Evolutionary conservation across 1,284 basidiomycete species (phyloP).

Genomic region (Boletellus deceptivus): DNA sequence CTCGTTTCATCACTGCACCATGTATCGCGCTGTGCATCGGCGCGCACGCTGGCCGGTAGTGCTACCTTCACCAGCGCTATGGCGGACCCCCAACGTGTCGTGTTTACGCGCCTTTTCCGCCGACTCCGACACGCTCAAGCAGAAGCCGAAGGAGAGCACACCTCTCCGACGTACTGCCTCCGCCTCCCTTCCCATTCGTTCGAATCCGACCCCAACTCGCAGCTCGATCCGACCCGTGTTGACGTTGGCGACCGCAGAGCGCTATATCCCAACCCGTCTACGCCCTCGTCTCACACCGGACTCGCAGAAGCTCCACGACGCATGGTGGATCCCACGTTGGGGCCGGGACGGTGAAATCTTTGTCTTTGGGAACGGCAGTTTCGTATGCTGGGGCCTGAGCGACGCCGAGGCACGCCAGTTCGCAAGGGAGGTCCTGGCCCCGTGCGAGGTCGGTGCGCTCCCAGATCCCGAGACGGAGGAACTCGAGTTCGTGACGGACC

Average conservation of each 20-base stretch:
- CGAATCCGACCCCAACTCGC: constrained; percentile 76
- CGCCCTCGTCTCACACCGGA: constrained; percentile 49
- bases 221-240: constrained; percentile 71
- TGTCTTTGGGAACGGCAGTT: constrained; percentile 80
- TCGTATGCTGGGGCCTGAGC: constrained; percentile 86
- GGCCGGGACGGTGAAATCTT: constrained; percentile 82
- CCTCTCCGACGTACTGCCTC: constrained; percentile 68
- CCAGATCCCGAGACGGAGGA: constrained; percentile 82
- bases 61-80: not conserved
- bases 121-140: constrained; percentile 36
- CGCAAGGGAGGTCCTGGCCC: constrained; percentile 59
- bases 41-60: not conserved
- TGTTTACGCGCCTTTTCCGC: constrained; percentile 18
- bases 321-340: constrained; percentile 79
- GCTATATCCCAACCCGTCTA: constrained; percentile 62
- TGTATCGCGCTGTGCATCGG: constrained; percentile 12
- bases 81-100: not conserved
- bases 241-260: constrained; percentile 75
- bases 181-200: constrained; percentile 72
- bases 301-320: constrained; percentile 63
- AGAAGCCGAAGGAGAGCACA: constrained; percentile 73
- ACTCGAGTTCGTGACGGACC: constrained; percentile 87
- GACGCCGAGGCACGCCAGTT: constrained; percentile 77
- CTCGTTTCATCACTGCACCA: constrained; percentile 14
- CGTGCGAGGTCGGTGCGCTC: constrained; percentile 60